These are phyloP conservation scores for Vigna mungo DNA, from an alignment of 306 rosid species.

Conservation along the genomic window DNA sequence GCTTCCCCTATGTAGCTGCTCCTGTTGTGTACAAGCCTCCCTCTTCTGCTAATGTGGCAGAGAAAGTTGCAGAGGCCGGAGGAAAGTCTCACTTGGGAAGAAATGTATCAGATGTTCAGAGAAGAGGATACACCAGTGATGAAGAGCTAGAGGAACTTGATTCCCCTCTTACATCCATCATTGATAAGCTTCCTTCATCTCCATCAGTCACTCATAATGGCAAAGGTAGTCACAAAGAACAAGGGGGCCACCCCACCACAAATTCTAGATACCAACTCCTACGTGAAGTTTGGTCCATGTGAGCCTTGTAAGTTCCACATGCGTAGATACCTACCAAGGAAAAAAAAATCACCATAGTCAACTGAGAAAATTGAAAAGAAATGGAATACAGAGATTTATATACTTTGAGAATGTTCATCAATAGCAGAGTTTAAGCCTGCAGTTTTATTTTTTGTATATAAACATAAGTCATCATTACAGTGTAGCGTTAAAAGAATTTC, in stretches of 20 bases:
- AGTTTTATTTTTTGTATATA: conserved; percentile 45
- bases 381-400: conserved; percentile 8
- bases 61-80: conserved; percentile 80
- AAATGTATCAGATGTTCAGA: conserved; percentile 66
- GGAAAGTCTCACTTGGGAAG: conserved; percentile 68
- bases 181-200: conserved; percentile 66
- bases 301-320: conserved; percentile 43
- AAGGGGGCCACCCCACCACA: conserved; percentile 35
- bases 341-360: not conserved
- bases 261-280: conserved; percentile 89
- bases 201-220: conserved; percentile 49
- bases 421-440: conserved; percentile 30
- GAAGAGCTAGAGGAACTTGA: conserved; percentile 93
- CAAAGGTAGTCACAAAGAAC: conserved; percentile 56
- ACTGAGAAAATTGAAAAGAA: too few relatives aligned
- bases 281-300: conserved; percentile 85
- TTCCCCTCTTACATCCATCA: conserved; percentile 72
- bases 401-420: conserved; percentile 33
- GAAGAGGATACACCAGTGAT: conserved; percentile 92
- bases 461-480: conserved; percentile 32
- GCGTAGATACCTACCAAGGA: conserved; percentile 28
- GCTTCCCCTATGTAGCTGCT: conserved; percentile 80
- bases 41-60: conserved; percentile 68
- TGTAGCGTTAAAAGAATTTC: conserved; percentile 30
- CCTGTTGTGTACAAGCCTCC: conserved; percentile 70